Base-by-base conservation (phyloP, 805 yeast species). In the Cyberlindnera petersonii region DNA sequence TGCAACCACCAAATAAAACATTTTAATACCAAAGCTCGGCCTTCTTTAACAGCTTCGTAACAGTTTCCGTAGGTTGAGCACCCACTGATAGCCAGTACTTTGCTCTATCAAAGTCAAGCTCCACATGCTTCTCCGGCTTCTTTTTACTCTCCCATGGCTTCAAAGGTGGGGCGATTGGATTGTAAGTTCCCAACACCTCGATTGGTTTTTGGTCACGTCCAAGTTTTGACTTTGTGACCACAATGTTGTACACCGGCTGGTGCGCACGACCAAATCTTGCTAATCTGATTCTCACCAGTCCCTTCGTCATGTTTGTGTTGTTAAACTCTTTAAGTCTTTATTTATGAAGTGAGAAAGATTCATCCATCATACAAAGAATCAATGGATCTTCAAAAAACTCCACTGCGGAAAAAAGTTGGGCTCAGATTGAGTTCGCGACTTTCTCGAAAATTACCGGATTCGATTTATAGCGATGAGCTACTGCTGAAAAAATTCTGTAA, bases 81-180 rank as follows among this genome's bases (percentile, higher is more conserved):
- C 98, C 98, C 15, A 87, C 95, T 53, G 96, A 95, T 24, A 93
- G 67, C 98, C 98, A 93, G 64, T 93, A 93, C 61, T 87, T 87
- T 5, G 96, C 78, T 53, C 96, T 77, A 48, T 79, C 78, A 58
- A 93, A 88, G 59, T 93, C 98, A 26, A 93, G 66, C 49, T 80
- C 74, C 28, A 91, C 75, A 50, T 88, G 88, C 60, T 93, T 91
- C 34, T 74, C 70, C 10, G 89, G 85, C 45, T 72, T 64, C 27
- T 67, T 65, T 9, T 34, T 40, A 10, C 83, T 85, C 27, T 71
- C 75, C 48, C 65, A 66, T 54, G 84, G 86, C 24, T 82, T 70
- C 40, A 81, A 60, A 22, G 91, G 84, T 36, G 72, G 70, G 4
- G 97, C 85, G 18, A 75, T 68, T 24, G 98, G 96, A 56, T 87